Base-by-base conservation (phyloP, 2,329 filamentous ascomycete species). In the Hypoxylon sp. region DNA sequence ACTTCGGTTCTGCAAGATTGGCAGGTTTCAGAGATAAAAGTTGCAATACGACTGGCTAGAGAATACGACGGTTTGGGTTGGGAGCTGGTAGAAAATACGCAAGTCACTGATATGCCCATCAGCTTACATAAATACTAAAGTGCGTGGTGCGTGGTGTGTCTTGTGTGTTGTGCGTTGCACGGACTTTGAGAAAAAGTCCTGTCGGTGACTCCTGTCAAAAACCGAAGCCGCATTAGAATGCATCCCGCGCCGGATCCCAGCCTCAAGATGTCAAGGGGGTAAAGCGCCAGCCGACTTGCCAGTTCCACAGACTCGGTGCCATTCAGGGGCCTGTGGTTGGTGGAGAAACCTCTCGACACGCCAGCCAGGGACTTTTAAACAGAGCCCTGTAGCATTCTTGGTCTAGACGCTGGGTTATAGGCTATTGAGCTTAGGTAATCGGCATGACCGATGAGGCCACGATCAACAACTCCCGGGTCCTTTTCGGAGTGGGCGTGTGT, bases 51-150 rank as follows among this genome's bases (percentile, higher is more conserved):
- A 55, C 40, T 55, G 40, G 52, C 20, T 36, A 18, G 11, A 45
- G 7, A 28, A 42, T 46, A 55, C 20, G 52, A 55, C 5, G 52
- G 24, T 7, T 36, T 38, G 3, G 12, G 24, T 12, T 33, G 11
- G 7, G 46, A 45, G 33, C 11, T 16, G 16, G 16, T 26, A 44
- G n/a, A n/a, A 44, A 26, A 32, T 32, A 32, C 24, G 51, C 32
- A 40, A n/a, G 14, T 14, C 18, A 9, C n/a, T 30, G 16, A 44
- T 24, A 32, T 14, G 36, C 8, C 36, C 20, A 22, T 22, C 16
- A 38, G 42, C 50, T 53, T 61, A 54, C 38, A 49, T 54, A 60
- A 14, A 32, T 40, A 40, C 36, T 36, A 6, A 36, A 40, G n/a
- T 40, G 36, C 7, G n/a, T n/a, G n/a, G n/a, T n/a, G n/a, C n/a